Conservation (phyloP, 176 grass and related monocot genomes). For the Echinochloa phyllopogon region DNA sequence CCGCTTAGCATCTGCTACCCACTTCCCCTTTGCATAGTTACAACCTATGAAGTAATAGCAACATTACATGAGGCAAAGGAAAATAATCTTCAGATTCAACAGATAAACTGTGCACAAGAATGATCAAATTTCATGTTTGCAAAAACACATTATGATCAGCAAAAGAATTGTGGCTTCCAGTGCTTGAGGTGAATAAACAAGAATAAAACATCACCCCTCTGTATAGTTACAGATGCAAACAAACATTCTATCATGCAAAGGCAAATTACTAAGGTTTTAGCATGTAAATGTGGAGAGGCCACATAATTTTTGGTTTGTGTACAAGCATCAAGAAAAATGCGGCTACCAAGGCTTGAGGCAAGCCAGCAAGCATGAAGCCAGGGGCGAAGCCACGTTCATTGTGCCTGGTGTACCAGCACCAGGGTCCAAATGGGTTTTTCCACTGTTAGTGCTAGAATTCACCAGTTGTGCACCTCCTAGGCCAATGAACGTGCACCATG, state of each 20-base stretch:
- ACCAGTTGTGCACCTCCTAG: too few relatives aligned
- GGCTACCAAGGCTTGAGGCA: neutral
- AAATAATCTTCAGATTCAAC: slow-evolving; percentile 3
- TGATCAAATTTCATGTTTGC: neutral
- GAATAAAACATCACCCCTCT: neutral
- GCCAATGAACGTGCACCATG: too few relatives aligned
- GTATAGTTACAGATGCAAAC: neutral
- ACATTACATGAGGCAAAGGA: neutral
- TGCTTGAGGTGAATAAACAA: slow-evolving; percentile 35
- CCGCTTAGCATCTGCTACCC: slow-evolving; percentile 69
- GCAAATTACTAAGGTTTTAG: neutral
- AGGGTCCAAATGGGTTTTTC: too few relatives aligned
- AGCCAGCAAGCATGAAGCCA: slow-evolving; percentile 6
- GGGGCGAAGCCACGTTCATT: too few relatives aligned
- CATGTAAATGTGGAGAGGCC: neutral
- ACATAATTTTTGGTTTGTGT: neutral
- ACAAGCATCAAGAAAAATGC: slow-evolving; percentile 9
- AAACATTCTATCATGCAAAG: neutral
- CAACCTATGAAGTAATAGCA: slow-evolving; percentile 61
- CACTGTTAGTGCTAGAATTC: too few relatives aligned
- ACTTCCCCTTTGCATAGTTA: slow-evolving; percentile 91
- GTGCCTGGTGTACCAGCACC: too few relatives aligned
- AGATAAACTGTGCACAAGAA: neutral
- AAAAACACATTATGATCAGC: neutral
- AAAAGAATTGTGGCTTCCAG: slow-evolving; percentile 8